Percentiles rank a stretch among this genome's conserved stretches.
These are phyloP conservation scores for Cryptosporidium tyzzeri DNA, from an alignment of 169 alveolate genomes.

Conservation along the genomic window DNA sequence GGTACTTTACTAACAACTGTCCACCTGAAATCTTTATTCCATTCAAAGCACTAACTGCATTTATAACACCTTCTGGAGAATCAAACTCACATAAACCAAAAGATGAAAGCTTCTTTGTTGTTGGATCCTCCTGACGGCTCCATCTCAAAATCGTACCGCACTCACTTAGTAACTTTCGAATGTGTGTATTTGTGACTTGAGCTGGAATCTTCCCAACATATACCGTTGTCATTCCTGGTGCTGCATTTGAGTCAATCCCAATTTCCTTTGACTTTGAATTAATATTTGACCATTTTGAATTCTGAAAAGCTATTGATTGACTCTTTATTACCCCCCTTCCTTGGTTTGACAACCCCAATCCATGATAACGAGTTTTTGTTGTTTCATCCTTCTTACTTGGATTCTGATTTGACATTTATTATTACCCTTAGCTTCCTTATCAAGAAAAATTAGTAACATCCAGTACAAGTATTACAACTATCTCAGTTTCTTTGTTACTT, in stretches of 20 bases:
- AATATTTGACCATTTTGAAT: constrained; percentile 63
- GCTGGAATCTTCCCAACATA: constrained; percentile 60
- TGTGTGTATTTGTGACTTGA: constrained; percentile 28
- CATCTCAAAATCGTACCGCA: constrained; percentile 80
- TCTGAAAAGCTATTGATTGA: constrained; percentile 65
- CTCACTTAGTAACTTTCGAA: constrained; percentile 39
- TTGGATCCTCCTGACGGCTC: constrained; percentile 82
- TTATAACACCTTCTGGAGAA: constrained; percentile 80
- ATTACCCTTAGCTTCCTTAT: not conserved
- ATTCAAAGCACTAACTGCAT: constrained; percentile 78
- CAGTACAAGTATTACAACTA: too few relatives aligned
- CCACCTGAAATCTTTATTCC: constrained; percentile 70
- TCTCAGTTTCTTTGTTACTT: not conserved
- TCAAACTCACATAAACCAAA: constrained; percentile 83
- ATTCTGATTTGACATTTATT: constrained; percentile 37
- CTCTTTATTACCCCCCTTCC: constrained; percentile 67
- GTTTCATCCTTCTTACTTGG: constrained; percentile 32
- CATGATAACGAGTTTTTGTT: constrained; percentile 37
- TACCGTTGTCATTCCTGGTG: constrained; percentile 72
- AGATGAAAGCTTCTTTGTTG: constrained; percentile 79
- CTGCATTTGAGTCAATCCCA: not conserved
- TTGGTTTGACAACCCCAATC: constrained; percentile 42
- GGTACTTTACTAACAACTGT: constrained; percentile 43
- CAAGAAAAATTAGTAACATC: not conserved
- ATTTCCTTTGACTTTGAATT: constrained; percentile 33